Base-by-base conservation (phyloP, 352 stramenopile genomes). In the Plasmopara viticola region DNA sequence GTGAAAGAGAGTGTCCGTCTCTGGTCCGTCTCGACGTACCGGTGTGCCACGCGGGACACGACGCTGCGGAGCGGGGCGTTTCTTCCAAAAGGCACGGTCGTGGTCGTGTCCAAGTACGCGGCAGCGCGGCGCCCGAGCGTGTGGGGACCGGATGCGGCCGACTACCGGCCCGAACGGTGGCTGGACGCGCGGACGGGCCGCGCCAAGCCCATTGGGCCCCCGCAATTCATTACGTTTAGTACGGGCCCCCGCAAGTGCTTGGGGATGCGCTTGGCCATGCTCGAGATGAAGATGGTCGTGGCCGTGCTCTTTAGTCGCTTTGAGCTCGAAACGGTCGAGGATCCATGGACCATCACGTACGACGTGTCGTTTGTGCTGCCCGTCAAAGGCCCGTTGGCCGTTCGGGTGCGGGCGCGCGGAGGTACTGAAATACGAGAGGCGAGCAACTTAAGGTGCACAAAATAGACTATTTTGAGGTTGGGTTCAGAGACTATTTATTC, bases 1-100 rank as follows among this genome's bases (percentile, higher is more conserved):
- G 60, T 90, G 39, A 69, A 68, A 8, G 84, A 94, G 48, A 84
- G 45, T 39, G 56, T 92, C 17, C 74, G 84, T 2, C 44, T 95
- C 8, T 70, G 80, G 34, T 51, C 48, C 4, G 46, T 54, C 38
- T 56, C 54, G 20, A 56, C 54, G 33, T 51, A 55, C 47, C 47
- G 54, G 9, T 51, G 28, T 14, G 34, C 47, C 9, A 61, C 34
- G 34, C 33, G 35, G 6, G 40, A 83, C 42, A 73, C 74, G 25
- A 83, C 73, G 46, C 58, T 92, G 0, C 63, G 54, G 2, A 70
- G 86, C 47, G 77, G 78, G 9, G 83, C 71, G 56, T 76, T 67
- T 20, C 49, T 90, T 4, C 37, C 51, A 9, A 62, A 68, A 33
- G 72, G 72, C n/a, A 71, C 53, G 6, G 42, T 50, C 2, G 72